Base-by-base conservation (phyloP, 192 early-diverging fungal genomes). In the Podila horticola region DNA sequence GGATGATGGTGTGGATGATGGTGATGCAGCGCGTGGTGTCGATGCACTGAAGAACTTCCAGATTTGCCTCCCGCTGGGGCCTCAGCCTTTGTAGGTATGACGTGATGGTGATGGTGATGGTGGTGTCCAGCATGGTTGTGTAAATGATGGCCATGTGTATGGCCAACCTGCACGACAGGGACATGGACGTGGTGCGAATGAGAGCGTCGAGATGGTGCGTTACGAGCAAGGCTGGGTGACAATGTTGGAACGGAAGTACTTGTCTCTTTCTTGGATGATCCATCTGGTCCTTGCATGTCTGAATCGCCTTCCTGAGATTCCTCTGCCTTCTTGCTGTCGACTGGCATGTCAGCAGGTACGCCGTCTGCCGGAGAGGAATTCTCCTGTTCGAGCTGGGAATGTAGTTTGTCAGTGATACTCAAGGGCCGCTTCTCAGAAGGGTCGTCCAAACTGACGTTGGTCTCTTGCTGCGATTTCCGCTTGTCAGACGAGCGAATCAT, bases 1-100 rank as follows among this genome's bases (percentile, higher is more conserved):
- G 77, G 77, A 33, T 81, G 77, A 22, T 81, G 77, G 28, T 81
- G 77, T 8, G 77, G 77, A 17, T 81, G 77, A 31, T 81, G 77
- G 52, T 81, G 77, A 49, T 81, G 67, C 13, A 69, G 19, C 8
- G 70, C 15, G 19, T 81, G 77, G n/a, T 81, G 77, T n/a, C 77
- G 50, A 52, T 81, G 77, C 3, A 81, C 77, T 8, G 51, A 50
- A 6, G 77, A 73, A 12, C 62, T 67, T 34, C 48, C 68, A 5
- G 34, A 51, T 58, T 72, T 81, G 19, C 58, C 31, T 28, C 38
- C 29, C 31, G n/a, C 57, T 17, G 58, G n/a, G 2, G 38, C 8
- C 4, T 73, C 71, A 11, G 22, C 10, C 33, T 69, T 81, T 30
- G 45, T 55, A 1, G 77, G 71, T 2, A 73, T 62, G 17, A 72